Evolutionary conservation across 164 flowering plant species (phyloP), one percentile per base, ranked within the genome.

Genomic region (Liquidambar formosana): DNA sequence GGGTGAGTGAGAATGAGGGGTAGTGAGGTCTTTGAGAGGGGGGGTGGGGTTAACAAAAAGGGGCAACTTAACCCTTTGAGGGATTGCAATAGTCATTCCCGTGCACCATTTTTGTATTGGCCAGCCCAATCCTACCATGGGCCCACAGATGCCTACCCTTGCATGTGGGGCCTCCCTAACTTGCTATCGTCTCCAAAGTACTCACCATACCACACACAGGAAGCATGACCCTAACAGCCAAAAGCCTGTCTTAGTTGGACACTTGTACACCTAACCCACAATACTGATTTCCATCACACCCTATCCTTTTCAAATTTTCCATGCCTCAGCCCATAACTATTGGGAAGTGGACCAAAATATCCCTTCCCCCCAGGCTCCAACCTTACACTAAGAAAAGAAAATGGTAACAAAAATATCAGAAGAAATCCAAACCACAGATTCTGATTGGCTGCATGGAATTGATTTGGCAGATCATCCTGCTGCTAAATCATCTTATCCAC

Each of bases 371-470:
- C 33, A 10, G n/a, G n/a, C n/a, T n/a, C 26, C 15, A 14, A 41
- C 51, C 14, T 28, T 3, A 18, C 11, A 57, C 3, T 18, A 41
- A 46, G 47, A 57, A 8, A 10, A 41, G 9, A 10, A 22, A 5
- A 1, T 28, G n/a, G 10, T 19, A 8, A 66, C 14, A 27, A 26
- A 80, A 67, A 67, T 65, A 58, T 71, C 78, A 27, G 1, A 58
- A 80, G 89, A 86, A 91, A 91, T 91, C 97, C 72, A 56, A 74
- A 75, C 12, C 84, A 69, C 80, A 71, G 66, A 61, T 10, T 44
- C 80, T 73, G 66, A 88, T 91, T 91, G 94, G 97, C 27, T 71
- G 71, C 19, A 57, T 12, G 21, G 10, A 46, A 54, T 63, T 69
- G 78, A 78, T 23, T 79, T 82, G 88, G 86, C 80, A 73, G 54